Base-by-base conservation (phyloP, 345 rosid species). In the Leavenworthia alabamica region DNA sequence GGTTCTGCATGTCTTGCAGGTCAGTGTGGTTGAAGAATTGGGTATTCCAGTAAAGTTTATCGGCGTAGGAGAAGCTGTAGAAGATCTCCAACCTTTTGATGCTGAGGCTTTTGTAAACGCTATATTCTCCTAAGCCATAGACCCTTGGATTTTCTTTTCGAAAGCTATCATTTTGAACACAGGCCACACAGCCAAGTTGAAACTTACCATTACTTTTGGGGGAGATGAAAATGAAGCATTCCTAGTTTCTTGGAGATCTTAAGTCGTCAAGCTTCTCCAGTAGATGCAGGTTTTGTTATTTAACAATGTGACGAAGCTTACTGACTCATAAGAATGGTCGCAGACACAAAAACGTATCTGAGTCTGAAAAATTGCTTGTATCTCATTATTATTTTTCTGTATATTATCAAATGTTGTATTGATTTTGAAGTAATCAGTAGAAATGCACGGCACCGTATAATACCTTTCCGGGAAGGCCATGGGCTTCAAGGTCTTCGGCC, bases 61-160 rank as follows among this genome's bases (percentile, higher is more conserved):
- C 3, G 99, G 99, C 49, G 91, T 93, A 35, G 96, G 96, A 36
- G 99, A 89, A 85, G 80, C 91, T 45, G 67, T 89, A 42, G 94
- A 89, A 77, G 97, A 86, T 77, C 89, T 93, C 53, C 97, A 89
- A 75, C 97, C 97, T 43, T 93, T 89, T 61, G 97, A 89, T 52
- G 86, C 96, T 0, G 91, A 85, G 70, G 82, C 86, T 19, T 89
- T 89, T 62, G 91, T 90, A 17, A 62, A 87, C 57, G 97, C 96
- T 65, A 82, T 93, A 62, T 89, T 89, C 68, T 79, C 94, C 9
- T 85, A 79, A 84, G 67, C 14, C 70, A 8, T 56, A 13, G 26
- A 24, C 41, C 2, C 27, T 49, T 1, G 2, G n/a, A 4, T 28
- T 20, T 12, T 24, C 26, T 29, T 50, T 12, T 6, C 2, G 22